phyloP scores from a whole-genome alignment of 129 eudicot genomes.

The Smallanthus sonchifolius region DNA sequence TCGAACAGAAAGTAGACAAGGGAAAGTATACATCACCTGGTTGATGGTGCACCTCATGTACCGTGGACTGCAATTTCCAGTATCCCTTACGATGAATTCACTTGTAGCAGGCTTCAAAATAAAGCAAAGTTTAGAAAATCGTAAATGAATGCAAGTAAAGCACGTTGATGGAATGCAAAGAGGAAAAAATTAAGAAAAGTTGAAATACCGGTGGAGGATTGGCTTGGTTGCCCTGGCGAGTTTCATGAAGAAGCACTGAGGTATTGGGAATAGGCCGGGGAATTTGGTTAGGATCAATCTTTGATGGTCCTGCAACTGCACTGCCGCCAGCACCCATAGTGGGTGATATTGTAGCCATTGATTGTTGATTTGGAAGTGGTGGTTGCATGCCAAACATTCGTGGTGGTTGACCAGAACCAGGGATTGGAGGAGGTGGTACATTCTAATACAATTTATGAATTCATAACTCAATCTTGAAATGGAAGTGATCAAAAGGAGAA shows the following conservation, averaged over 20 bases:
- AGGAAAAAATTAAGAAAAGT: not conserved
- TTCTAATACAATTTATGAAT: slow-evolving; percentile 35
- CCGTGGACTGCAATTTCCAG: slow-evolving; percentile 99
- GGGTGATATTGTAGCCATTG: slow-evolving; percentile 62
- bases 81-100: slow-evolving; percentile 85
- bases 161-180: not conserved
- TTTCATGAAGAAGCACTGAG: slow-evolving; percentile 73
- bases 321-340: slow-evolving; percentile 60
- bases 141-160: not conserved
- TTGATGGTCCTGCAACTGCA: slow-evolving; percentile 62
- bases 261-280: slow-evolving; percentile 84
- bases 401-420: slow-evolving; percentile 63
- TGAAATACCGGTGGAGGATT: slow-evolving; percentile 96
- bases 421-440: slow-evolving; percentile 54
- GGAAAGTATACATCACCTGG: slow-evolving; percentile 53
- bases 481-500: not conserved
- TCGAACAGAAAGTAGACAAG: slow-evolving; percentile 15
- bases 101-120: slow-evolving; percentile 91
- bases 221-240: slow-evolving; percentile 97
- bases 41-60: slow-evolving; percentile 93
- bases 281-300: slow-evolving; percentile 88
- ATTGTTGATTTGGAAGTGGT: slow-evolving; percentile 63
- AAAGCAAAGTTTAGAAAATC: not conserved
- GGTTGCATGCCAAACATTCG: slow-evolving; percentile 85
- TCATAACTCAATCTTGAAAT: slow-evolving; percentile 24